These are phyloP conservation scores for Polysphondylium violaceum DNA, from an alignment of 78 protist species.

Conservation along the genomic window DNA sequence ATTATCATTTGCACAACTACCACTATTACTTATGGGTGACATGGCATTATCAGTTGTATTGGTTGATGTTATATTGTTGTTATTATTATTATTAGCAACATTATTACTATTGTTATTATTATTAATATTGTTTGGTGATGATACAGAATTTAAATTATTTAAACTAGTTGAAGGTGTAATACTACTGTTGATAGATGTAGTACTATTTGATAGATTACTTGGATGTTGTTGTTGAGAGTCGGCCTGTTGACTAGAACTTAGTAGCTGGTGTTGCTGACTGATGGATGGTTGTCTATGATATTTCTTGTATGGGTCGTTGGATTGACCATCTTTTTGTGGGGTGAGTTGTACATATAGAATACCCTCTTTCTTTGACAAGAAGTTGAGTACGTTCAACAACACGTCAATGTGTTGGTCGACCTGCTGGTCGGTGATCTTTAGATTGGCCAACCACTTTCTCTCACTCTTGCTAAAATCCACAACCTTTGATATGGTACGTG, in stretches of 20 bases:
- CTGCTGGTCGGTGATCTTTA: constrained; percentile 31
- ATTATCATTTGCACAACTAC: neutral
- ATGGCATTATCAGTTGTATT: neutral
- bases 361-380: constrained; percentile 64
- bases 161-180: neutral
- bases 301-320: neutral
- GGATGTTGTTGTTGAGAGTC: constrained; percentile 6
- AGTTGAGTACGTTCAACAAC: constrained; percentile 49
- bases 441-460: constrained; percentile 36
- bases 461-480: constrained; percentile 49
- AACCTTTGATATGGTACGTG: constrained; percentile 42
- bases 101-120: neutral
- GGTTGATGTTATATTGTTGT: constrained; percentile 1
- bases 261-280: neutral
- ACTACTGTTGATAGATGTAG: constrained; percentile 16
- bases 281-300: neutral
- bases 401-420: constrained; percentile 31
- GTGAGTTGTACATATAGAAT: constrained; percentile 11
- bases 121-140: constrained; percentile 1
- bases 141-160: neutral
- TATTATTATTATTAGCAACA: neutral
- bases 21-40: neutral
- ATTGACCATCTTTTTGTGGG: neutral
- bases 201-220: constrained; percentile 25
- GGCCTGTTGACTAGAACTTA: neutral